A percentile compares a stretch with the other conserved stretches of the same genome.
Conservation (phyloP, 106 monocot genomes). For the Allium fistulosum region DNA sequence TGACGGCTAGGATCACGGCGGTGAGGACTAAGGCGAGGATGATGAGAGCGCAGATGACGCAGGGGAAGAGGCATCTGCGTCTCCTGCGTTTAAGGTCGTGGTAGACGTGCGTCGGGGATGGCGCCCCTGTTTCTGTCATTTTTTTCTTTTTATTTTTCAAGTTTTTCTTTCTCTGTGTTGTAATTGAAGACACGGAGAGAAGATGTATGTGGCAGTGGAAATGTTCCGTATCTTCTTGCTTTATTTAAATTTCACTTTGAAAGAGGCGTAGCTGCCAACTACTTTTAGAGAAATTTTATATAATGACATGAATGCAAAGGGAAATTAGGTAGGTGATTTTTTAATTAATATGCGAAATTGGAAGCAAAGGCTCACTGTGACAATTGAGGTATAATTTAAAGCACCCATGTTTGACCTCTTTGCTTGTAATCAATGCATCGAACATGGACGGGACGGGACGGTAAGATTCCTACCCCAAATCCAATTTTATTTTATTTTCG, state of each 20-base stretch:
- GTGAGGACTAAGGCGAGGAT: conserved; percentile 15
- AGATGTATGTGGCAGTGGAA: background rate
- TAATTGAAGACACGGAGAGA: background rate
- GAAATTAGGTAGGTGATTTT: too few species aligned
- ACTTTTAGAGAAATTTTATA: background rate
- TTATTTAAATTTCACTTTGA: background rate
- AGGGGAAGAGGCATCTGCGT: conserved; percentile 12
- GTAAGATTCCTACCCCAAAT: too few species aligned
- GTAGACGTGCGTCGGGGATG: conserved; percentile 7
- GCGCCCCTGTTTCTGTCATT: conserved; percentile 2
- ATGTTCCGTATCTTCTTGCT: background rate
- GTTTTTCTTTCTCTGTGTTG: background rate
- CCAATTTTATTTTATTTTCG: too few species aligned
- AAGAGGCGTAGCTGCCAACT: conserved; percentile 1
- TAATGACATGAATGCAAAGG: too few species aligned
- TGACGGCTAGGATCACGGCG: conserved; percentile 48
- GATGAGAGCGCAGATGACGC: conserved; percentile 12
- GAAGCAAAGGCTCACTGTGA: too few species aligned
- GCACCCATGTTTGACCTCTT: too few species aligned
- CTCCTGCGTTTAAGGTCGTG: background rate
- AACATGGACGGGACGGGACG: too few species aligned
- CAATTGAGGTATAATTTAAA: too few species aligned
- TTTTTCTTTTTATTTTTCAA: background rate
- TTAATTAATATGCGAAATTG: too few species aligned
- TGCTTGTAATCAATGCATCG: too few species aligned